Conservation (phyloP, 345 rosid genomes). For the Eucalyptus marginata region DNA sequence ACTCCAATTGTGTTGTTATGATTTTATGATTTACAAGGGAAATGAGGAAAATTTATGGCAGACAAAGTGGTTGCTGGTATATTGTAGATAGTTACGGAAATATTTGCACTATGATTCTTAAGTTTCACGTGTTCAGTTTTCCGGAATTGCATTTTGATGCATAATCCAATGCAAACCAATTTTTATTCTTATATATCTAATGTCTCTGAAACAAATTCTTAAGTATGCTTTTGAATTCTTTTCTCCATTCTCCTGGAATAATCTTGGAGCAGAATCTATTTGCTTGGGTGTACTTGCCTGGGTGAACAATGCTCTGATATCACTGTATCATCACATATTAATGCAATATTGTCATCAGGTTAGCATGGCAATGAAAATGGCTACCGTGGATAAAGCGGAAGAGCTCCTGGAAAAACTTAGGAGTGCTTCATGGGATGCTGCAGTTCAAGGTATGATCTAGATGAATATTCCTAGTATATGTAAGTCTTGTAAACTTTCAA, state of each 20-base stretch:
- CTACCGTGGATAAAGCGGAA: constrained; percentile 71
- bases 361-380: constrained; percentile 96
- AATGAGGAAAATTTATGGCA: background rate
- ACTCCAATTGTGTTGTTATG: background rate
- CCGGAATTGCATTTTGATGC: background rate
- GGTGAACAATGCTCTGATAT: background rate
- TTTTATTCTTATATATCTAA: background rate
- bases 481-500: background rate
- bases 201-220: background rate
- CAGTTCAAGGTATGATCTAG: constrained; percentile 56
- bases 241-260: background rate
- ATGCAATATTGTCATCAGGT: constrained; percentile 28
- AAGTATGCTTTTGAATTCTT: background rate
- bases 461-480: background rate
- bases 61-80: background rate
- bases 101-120: background rate
- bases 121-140: background rate
- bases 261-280: background rate
- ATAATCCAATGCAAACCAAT: background rate
- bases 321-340: background rate
- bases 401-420: constrained; percentile 85
- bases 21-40: background rate
- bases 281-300: background rate
- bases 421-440: constrained; percentile 78
- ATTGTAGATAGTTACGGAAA: background rate